phyloP scores from a whole-genome alignment of 2,329 filamentous ascomycete genomes.

The Incumbomyces delicatus region DNA sequence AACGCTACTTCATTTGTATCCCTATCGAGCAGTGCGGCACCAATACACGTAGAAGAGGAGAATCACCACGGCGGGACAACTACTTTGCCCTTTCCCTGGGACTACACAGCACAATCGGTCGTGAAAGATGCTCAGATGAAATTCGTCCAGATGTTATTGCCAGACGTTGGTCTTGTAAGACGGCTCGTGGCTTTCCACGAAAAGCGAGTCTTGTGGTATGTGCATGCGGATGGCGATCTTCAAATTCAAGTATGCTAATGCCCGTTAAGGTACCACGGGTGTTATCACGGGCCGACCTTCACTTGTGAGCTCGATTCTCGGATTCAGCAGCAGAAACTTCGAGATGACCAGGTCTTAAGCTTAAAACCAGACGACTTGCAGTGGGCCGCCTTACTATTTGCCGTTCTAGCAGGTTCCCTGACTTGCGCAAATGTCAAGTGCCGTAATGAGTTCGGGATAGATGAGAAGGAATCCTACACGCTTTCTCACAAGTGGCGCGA shows the following conservation, averaged over 20 bases:
- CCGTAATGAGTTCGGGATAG: slow-evolving; percentile 35
- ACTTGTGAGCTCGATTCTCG: background rate
- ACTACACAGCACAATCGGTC: background rate
- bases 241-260: background rate
- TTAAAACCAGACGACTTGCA: background rate
- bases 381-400: slow-evolving; percentile 13
- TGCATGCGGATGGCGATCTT: background rate
- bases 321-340: background rate
- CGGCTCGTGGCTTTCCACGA: background rate
- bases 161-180: background rate
- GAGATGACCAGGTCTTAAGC: background rate
- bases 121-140: background rate
- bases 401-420: slow-evolving; percentile 13
- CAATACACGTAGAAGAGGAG: too few species aligned
- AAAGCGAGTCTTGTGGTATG: slow-evolving; percentile 4
- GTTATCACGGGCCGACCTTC: slow-evolving; percentile 2
- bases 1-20: too few species aligned
- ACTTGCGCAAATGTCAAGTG: slow-evolving; percentile 7
- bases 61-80: background rate
- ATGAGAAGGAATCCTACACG: slow-evolving; percentile 30
- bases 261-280: background rate
- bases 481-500: slow-evolving; percentile 38
- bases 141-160: slow-evolving; percentile 1
- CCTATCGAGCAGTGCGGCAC: too few species aligned
- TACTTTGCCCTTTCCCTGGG: background rate